Conservation (phyloP, 1,284 basidiomycete species). For the Puccinia brachypodii region DNA sequence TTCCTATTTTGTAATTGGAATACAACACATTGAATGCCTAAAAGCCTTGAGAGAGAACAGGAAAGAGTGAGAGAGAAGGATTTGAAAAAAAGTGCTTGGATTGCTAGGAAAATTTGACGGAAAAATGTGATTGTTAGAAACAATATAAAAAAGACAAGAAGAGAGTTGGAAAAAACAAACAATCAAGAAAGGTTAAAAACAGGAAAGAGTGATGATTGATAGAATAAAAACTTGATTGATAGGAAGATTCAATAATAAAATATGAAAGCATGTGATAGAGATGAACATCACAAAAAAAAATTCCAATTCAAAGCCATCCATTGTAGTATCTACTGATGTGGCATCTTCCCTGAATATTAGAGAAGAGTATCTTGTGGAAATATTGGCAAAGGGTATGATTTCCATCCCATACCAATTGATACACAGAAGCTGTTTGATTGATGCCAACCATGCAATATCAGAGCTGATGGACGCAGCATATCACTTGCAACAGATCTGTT, state of each 20-base stretch:
- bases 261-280: neutral
- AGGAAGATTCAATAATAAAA: neutral
- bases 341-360: neutral
- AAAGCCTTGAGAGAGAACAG: no score
- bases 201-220: neutral
- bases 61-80: no score
- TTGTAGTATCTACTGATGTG: neutral
- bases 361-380: neutral
- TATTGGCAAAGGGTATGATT: neutral
- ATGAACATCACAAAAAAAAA: no score
- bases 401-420: neutral
- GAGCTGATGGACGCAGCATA: neutral
- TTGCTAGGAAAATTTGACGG: no score
- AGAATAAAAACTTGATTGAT: neutral
- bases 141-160: no score
- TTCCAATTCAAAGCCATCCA: neutral
- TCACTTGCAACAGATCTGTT: neutral
- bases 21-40: no score
- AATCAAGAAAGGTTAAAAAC: no score
- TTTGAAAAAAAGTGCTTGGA: no score
- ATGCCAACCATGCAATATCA: neutral
- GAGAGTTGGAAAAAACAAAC: no score
- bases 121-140: no score
- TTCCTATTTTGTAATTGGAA: no score
- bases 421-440: neutral